Conservation (phyloP, 495 filamentous ascomycete species). For the Lindgomyces ingoldianus region DNA sequence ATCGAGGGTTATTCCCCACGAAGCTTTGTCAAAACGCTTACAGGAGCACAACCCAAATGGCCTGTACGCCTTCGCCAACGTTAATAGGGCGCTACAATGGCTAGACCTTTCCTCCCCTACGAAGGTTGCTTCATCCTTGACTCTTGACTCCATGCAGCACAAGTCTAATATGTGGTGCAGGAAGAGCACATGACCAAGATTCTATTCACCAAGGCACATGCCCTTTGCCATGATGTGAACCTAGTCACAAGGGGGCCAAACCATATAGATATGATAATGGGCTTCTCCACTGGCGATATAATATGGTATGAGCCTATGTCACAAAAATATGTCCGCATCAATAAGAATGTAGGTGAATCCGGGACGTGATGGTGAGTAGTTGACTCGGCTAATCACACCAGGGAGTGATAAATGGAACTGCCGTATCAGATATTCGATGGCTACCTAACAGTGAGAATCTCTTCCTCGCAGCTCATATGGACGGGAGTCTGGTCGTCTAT, state of each 20-base stretch:
- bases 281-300: conserved; percentile 92
- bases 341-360: conserved; percentile 72
- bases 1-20: conserved; percentile 89
- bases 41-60: conserved; percentile 76
- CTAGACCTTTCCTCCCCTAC: conserved; percentile 64
- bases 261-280: conserved; percentile 91
- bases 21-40: conserved; percentile 72
- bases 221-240: conserved; percentile 93
- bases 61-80: conserved; percentile 87
- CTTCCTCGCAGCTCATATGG: conserved; percentile 89
- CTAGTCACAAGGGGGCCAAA: conserved; percentile 70
- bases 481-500: conserved; percentile 91
- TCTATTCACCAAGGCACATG: conserved; percentile 92
- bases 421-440: conserved; percentile 88
- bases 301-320: conserved; percentile 99
- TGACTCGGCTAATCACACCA: conserved; percentile 39
- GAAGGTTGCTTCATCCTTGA: conserved; percentile 50
- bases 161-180: conserved; percentile 27
- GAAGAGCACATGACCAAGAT: conserved; percentile 92
- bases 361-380: background rate
- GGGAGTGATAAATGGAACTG: conserved; percentile 81
- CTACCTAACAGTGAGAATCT: conserved; percentile 91
- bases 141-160: background rate
- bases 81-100: conserved; percentile 91
- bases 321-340: conserved; percentile 91